These are phyloP conservation scores for Fusarium keratoplasticum DNA, from an alignment of 2,329 filamentous ascomycete genomes.

Conservation along the genomic window DNA sequence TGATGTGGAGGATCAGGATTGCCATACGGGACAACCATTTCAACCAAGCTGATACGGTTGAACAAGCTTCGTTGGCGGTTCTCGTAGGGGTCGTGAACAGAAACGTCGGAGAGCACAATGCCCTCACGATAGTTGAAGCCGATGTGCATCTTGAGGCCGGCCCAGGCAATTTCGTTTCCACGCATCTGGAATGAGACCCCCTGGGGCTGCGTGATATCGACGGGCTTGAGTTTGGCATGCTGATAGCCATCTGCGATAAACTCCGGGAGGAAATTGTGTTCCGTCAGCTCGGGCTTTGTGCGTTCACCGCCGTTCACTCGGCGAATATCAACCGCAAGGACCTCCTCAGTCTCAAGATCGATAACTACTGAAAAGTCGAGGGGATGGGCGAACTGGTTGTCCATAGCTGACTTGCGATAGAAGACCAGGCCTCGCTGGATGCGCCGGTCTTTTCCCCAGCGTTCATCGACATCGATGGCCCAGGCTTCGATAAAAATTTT, in stretches of 20 bases:
- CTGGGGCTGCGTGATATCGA: slow-evolving; percentile 54
- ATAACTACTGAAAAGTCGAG: slow-evolving; percentile 60
- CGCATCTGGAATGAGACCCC: slow-evolving; percentile 59
- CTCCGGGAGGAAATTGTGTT: slow-evolving; percentile 53
- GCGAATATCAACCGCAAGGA: slow-evolving; percentile 57
- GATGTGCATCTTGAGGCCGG: slow-evolving; percentile 77
- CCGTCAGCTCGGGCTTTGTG: slow-evolving; percentile 55
- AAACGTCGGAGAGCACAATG: slow-evolving; percentile 75
- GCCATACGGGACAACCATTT: slow-evolving; percentile 81
- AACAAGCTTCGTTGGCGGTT: slow-evolving; percentile 66
- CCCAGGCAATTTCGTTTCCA: slow-evolving; percentile 65
- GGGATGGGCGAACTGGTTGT: slow-evolving; percentile 71
- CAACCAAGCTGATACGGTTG: slow-evolving; percentile 74
- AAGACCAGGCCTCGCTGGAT: slow-evolving; percentile 87
- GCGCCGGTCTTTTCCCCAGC: slow-evolving; percentile 77
- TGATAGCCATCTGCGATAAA: slow-evolving; percentile 50
- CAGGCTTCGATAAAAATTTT: slow-evolving; percentile 88
- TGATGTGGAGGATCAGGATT: slow-evolving; percentile 85
- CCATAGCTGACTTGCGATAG: slow-evolving; percentile 78
- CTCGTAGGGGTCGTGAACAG: slow-evolving; percentile 66
- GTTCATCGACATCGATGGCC: slow-evolving; percentile 85
- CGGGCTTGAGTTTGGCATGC: slow-evolving; percentile 50
- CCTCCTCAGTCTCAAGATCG: slow-evolving; percentile 60
- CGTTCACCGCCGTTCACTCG: slow-evolving; percentile 57
- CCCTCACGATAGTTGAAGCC: slow-evolving; percentile 79